Percentiles rank a stretch among this genome's conserved stretches.
These are phyloP conservation scores for Ophiostoma perfectum DNA, from an alignment of 2,329 filamentous ascomycete genomes.

Conservation along the genomic window DNA sequence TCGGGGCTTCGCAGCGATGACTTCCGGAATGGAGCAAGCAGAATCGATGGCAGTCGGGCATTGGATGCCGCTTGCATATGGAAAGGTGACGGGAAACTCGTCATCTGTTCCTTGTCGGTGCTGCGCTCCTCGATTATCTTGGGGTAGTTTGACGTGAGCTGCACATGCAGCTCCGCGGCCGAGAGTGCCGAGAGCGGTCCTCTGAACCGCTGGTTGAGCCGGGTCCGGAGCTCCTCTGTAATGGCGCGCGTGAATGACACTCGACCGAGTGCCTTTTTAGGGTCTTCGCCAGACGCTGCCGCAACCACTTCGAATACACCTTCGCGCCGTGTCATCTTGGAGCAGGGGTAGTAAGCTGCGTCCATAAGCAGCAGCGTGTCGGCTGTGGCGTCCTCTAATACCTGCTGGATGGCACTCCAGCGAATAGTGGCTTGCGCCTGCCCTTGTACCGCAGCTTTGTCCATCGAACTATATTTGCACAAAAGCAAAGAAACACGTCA, in stretches of 20 bases:
- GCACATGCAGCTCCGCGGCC: conserved; percentile 47
- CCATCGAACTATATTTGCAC: conserved; percentile 40
- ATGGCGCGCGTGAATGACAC: conserved; percentile 49
- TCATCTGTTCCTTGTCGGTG: conserved; percentile 43
- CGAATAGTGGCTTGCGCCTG: conserved; percentile 42
- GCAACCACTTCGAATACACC: conserved; percentile 54
- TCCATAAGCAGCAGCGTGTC: conserved; percentile 57
- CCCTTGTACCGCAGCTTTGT: conserved; percentile 36
- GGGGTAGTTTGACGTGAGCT: conserved; percentile 44
- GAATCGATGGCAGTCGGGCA: conserved; percentile 50
- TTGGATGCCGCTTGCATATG: conserved; percentile 53
- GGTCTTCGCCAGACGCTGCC: conserved; percentile 50
- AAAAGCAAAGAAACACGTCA: background rate
- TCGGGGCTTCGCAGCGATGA: conserved; percentile 41
- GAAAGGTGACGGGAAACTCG: conserved; percentile 49
- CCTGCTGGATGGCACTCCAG: conserved; percentile 53
- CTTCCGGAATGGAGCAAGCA: conserved; percentile 46
- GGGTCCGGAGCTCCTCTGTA: conserved; percentile 45
- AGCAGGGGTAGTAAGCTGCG: conserved; percentile 52
- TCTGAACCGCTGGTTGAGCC: conserved; percentile 41
- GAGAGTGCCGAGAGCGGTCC: conserved; percentile 41
- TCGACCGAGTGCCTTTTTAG: conserved; percentile 43
- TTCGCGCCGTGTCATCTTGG: conserved; percentile 46
- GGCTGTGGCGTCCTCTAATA: conserved; percentile 50
- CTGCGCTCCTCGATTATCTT: conserved; percentile 47